These are phyloP conservation scores for Penicillium sp. DNA, from an alignment of 2,329 filamentous ascomycete genomes.

Conservation along the genomic window DNA sequence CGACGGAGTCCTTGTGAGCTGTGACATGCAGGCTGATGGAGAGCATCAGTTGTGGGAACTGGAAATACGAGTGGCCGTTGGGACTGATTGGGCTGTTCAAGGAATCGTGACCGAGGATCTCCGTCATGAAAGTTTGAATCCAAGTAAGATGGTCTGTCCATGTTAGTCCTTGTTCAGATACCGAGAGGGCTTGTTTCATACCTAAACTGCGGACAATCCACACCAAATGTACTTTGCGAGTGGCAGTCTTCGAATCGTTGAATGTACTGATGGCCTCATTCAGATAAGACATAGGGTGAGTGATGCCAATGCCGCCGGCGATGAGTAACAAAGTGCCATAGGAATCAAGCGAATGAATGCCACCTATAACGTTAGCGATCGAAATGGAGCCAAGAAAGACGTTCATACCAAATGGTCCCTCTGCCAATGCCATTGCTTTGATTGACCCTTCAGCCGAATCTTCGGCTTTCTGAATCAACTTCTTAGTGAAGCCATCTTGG, in stretches of 20 bases:
- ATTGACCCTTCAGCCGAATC: slow-evolving; percentile 28
- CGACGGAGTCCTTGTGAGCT: slow-evolving; percentile 20
- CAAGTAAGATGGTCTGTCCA: slow-evolving; percentile 34
- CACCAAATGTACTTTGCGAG: slow-evolving; percentile 31
- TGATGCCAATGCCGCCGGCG: slow-evolving; percentile 42
- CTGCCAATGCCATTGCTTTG: slow-evolving; percentile 31
- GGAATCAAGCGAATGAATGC: slow-evolving; percentile 31
- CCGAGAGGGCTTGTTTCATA: slow-evolving; percentile 5
- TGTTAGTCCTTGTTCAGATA: not conserved
- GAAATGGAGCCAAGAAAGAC: not conserved
- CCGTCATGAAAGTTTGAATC: slow-evolving; percentile 38
- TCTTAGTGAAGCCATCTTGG: slow-evolving; percentile 36
- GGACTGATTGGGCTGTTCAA: slow-evolving; percentile 19
- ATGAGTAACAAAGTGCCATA: slow-evolving; percentile 38
- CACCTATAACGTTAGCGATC: slow-evolving; percentile 21
- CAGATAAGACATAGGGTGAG: slow-evolving; percentile 37
- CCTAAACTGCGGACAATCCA: slow-evolving; percentile 38
- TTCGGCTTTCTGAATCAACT: slow-evolving; percentile 30
- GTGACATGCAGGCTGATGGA: slow-evolving; percentile 34
- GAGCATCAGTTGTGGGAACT: slow-evolving; percentile 26
- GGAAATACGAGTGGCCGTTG: slow-evolving; percentile 28
- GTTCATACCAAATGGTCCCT: slow-evolving; percentile 38
- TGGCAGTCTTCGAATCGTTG: slow-evolving; percentile 23
- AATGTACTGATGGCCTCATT: slow-evolving; percentile 32
- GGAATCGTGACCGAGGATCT: slow-evolving; percentile 30